Base-by-base conservation (phyloP, 176 grass and related monocot genomes). In the Pontederia crassipes region DNA sequence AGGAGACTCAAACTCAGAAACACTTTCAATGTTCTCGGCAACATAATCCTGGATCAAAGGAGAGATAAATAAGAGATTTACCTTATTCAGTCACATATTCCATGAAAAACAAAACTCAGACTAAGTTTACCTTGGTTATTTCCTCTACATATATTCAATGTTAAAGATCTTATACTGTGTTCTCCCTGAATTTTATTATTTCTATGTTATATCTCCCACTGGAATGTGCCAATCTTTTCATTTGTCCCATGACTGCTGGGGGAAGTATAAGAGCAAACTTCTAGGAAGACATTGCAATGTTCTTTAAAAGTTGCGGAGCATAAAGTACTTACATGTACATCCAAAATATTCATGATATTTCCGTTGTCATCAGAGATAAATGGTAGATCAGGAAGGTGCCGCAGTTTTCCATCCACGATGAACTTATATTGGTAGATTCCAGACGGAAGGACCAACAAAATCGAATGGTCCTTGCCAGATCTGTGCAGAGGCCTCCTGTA, bases 361-460 rank as follows among this genome's bases (percentile, higher is more conserved):
- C 87, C 92, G 65, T 54, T 84, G 45, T 81, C 83, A 50, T 87
- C 81, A 78, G 75, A 81, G 62, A 87, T 79, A 72, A 61, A 87
- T 14, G 87, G 87, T 69, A 90, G 81, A 61, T 96, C 92, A 73
- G 83, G 73, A 82, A 90, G 69, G 65, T 74, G 78, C 69, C 64
- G 87, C 46, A 66, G 76, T 69, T 96, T 78, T 57, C 92, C 92
- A 82, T 96, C 92, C 64, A 96, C 87, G 45, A 96, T 59, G 70
- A 85, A 96, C 66, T 63, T 87, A 79, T 96, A 96, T 11, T 80
- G 78, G 57, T 90, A 96, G 80, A 90, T 75, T 47, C 92, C 92
- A 17, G 87, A 91, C 10, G 92, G 92, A 54, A 96, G 87, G 50
- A 70, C 75, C 81, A 96, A 79, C 70, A 96, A 67, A 57, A 96